These are phyloP conservation scores for Termitomyces titanicus DNA, from an alignment of 768 basidiomycete genomes.

Conservation along the genomic window DNA sequence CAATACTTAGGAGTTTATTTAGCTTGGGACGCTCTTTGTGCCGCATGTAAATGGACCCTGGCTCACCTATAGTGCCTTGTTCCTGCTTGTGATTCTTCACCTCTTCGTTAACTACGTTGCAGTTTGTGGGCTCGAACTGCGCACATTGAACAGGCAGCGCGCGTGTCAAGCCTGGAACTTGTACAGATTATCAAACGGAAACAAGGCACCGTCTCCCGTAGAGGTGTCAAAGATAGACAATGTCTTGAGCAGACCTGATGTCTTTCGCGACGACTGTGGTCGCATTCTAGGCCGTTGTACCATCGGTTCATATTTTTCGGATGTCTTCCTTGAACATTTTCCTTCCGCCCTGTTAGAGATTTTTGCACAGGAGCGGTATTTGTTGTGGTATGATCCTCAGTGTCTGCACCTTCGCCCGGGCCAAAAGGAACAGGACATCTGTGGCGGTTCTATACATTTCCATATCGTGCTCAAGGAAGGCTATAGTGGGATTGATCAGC, in stretches of 20 bases:
- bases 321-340: conserved; percentile 25
- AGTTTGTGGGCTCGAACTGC: conserved; percentile 53
- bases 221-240: conserved; percentile 39
- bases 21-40: conserved; percentile 62
- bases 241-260: conserved; percentile 37
- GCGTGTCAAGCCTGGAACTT: conserved; percentile 47
- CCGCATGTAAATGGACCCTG: conserved; percentile 46
- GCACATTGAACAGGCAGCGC: conserved; percentile 59
- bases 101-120: conserved; percentile 57
- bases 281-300: conserved; percentile 38
- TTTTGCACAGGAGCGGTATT: conserved; percentile 44
- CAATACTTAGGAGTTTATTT: neutral
- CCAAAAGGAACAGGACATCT: conserved; percentile 7
- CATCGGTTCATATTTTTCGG: conserved; percentile 46
- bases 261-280: conserved; percentile 35
- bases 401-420: conserved; percentile 15
- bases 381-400: conserved; percentile 47
- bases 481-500: conserved; percentile 42
- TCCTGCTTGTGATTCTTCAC: conserved; percentile 50
- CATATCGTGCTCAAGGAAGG: conserved; percentile 51
- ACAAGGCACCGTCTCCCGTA: conserved; percentile 27
- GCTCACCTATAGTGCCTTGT: conserved; percentile 48
- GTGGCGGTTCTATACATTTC: conserved; percentile 24
- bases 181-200: conserved; percentile 26
- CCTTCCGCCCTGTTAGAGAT: conserved; percentile 31